Base-by-base conservation (phyloP, 2,329 filamentous ascomycete genomes). In the Colletotrichum plurivorum region DNA sequence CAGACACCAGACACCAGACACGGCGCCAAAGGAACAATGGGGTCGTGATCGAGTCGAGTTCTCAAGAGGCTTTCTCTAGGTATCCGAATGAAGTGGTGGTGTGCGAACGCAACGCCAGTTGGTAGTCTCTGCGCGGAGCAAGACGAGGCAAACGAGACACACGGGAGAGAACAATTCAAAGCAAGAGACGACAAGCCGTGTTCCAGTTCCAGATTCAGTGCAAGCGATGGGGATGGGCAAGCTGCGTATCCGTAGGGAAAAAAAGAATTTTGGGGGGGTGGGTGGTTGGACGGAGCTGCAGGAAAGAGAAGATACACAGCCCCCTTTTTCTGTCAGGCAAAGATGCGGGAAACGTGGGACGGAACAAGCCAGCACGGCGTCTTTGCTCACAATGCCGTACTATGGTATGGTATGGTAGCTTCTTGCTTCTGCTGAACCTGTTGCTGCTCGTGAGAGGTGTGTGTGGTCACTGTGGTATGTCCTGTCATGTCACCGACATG, bases 311-410 rank as follows among this genome's bases (percentile, higher is more conserved):
- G 63, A 49, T 20, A 69, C 67, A 67, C 63, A 69, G 67, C 67
- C 67, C 67, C 67, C 67, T 69, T 68, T 52, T 66, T 69, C 55
- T 61, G 67, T 69, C 67, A 69, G 56, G 67, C 43, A 39, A 58
- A 27, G 60, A 61, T 61, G 63, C 8, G 56, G 52, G 55, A 69
- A 49, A 69, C 56, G 67, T 67, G 67, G 62, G 55, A 67, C 36
- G 56, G 49, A 31, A 55, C 41, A 57, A 55, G 62, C 66, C 55
- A 31, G 27, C 8, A 31, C 9, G 27, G 8, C 10, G 31, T 36
- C 31, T 36, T 8, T 36, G 22, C 22, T 25, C 22, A 25, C 3
- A 25, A 5, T 25, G 22, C 22, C 22, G 22, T 25, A 25, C 22
- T 25, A 5, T 25, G 22, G 22, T 25, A 25, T 25, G 22, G 22